Evolutionary conservation across 108 stramenopile genomes (phyloP).

Genomic region (Nitzschia palea): DNA sequence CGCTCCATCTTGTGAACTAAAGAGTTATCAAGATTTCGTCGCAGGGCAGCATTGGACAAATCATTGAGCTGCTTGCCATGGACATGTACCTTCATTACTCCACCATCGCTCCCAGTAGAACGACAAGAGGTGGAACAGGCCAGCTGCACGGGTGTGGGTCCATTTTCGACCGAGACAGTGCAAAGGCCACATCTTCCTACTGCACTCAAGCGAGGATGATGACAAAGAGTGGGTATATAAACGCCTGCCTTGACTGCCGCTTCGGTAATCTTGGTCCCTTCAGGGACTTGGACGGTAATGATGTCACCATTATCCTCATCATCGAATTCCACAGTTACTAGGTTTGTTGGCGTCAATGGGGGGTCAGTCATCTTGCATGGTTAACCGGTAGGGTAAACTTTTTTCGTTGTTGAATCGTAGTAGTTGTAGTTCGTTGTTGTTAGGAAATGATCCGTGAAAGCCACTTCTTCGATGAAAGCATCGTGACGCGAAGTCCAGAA

Average conservation of each 20-base stretch:
- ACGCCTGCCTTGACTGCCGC: constrained; percentile 12
- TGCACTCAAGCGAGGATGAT: constrained; percentile 43
- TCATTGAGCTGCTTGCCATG: constrained; percentile 3
- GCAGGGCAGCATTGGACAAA: constrained; percentile 10
- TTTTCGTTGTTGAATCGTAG: background rate
- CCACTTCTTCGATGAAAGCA: no score
- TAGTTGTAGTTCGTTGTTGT: no score
- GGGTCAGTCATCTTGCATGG: background rate
- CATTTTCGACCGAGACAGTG: constrained; percentile 39
- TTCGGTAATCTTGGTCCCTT: constrained; percentile 12
- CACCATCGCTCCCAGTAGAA: background rate
- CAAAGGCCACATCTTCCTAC: constrained; percentile 51
- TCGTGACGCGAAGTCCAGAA: no score
- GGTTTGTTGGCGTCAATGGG: background rate
- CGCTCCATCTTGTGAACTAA: background rate
- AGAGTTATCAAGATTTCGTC: constrained; percentile 2
- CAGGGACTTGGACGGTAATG: constrained; percentile 2
- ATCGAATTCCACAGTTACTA: constrained; percentile 6
- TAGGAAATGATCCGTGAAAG: no score
- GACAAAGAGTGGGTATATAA: constrained; percentile 47
- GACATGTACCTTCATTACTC: constrained; percentile 2
- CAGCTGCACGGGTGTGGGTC: constrained; percentile 28
- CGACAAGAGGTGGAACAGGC: constrained; percentile 13
- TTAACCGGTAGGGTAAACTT: background rate
- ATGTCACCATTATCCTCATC: constrained; percentile 2